Evolutionary conservation across 2,329 filamentous ascomycete species (phyloP), one percentile per base, ranked within the genome.

Genomic region (Nemania abortiva): DNA sequence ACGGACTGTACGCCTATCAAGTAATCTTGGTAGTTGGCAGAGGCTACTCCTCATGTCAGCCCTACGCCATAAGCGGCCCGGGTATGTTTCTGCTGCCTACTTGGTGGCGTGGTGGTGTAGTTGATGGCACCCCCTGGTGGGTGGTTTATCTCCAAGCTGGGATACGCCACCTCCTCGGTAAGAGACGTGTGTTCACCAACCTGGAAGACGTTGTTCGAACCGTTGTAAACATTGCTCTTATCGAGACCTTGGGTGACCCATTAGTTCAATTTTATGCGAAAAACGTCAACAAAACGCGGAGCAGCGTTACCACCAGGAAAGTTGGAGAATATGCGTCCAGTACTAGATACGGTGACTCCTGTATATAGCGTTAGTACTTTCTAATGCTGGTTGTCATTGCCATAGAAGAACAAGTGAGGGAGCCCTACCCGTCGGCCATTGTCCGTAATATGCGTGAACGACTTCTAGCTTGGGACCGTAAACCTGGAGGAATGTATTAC

Each of bases 1-100:
- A 87, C 84, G 47, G 81, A 84, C 73, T 87, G 85, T 0, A 86
- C 84, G 55, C 84, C 83, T 64, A 87, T 84, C 11, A 87, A 77
- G 73, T 86, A 82, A 70, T 84, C 74, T n/a, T 80, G 77, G 65
- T 85, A 82, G 70, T 85, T 85, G 37, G 81, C 84, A 37, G 81
- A 81, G 1, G 80, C 71, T 76, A 15, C 29, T 22, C 10, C 11
- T 11, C 6, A 31, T 24, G 13, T 72, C 31, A 72, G 55, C 24
- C 29, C 29, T 18, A 15, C 3, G 18, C 18, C 34, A 15, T 34
- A 22, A 15, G 2, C n/a, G 1, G 3, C 4, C 5, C 24, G 11
- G 7, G 54, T 7, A 20, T 13, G 7, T 6, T 39, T 18, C 2
- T 22, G n/a, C 24, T 65, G 72, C 70, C 65, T 67, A 76, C 74